phyloP scores from a whole-genome alignment of 306 rosid species.

The Leucaena leucocephala region DNA sequence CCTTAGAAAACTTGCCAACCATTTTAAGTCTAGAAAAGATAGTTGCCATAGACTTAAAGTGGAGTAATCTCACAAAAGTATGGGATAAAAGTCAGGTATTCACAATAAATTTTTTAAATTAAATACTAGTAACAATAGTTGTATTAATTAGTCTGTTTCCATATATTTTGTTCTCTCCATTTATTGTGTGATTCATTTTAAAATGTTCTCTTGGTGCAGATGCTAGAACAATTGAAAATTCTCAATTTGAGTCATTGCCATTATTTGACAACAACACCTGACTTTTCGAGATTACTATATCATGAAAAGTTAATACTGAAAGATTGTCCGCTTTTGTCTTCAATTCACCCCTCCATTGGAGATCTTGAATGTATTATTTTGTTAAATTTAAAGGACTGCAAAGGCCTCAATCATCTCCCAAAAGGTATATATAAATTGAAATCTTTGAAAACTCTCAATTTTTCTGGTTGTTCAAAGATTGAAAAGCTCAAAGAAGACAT shows the following conservation, averaged over 20 bases:
- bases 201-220: neutral
- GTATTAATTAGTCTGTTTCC: neutral
- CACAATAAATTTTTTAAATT: neutral
- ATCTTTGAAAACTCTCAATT: neutral
- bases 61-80: neutral
- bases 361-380: neutral
- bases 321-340: neutral
- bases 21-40: neutral
- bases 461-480: neutral
- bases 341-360: neutral
- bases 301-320: neutral
- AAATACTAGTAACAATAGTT: neutral
- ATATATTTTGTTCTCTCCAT: neutral
- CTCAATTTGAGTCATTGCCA: neutral
- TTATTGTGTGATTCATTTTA: neutral
- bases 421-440: neutral
- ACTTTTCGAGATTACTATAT: neutral
- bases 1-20: neutral
- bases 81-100: neutral
- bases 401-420: neutral
- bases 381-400: neutral
- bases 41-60: slow-evolving; percentile 4
- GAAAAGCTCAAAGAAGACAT: neutral
- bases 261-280: neutral
- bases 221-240: neutral